phyloP scores from a whole-genome alignment of 2,329 filamentous ascomycete species.

The Parafenestella ontariensis region DNA sequence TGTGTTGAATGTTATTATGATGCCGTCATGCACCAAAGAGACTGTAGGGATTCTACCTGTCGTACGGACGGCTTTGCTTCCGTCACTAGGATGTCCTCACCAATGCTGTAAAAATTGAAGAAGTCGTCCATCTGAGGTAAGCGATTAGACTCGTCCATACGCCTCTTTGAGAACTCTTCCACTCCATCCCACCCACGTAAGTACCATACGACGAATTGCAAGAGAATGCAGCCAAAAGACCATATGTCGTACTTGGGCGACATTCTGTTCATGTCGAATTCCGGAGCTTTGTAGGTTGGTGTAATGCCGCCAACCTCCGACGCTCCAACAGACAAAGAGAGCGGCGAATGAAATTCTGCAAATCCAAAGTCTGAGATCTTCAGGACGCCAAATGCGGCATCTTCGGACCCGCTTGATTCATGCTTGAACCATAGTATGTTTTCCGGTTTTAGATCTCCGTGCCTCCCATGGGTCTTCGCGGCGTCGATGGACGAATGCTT shows the following conservation, averaged over 20 bases:
- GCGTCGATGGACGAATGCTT: not conserved
- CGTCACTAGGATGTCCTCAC: not conserved
- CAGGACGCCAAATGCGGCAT: conserved; percentile 13
- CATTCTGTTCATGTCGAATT: conserved; percentile 37
- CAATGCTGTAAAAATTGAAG: not conserved
- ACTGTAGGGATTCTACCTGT: not conserved
- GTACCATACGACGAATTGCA: conserved; percentile 38
- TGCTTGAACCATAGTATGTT: conserved; percentile 5
- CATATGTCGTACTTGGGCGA: conserved; percentile 47
- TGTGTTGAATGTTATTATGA: not conserved
- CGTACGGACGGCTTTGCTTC: not conserved
- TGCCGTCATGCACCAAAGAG: not conserved
- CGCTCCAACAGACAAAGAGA: conserved; percentile 29
- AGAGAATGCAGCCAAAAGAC: conserved; percentile 35
- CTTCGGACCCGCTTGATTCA: too few relatives aligned
- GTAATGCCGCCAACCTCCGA: conserved; percentile 6
- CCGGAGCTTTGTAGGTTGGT: conserved; percentile 50
- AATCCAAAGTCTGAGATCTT: conserved; percentile 44
- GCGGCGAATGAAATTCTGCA: conserved; percentile 40
- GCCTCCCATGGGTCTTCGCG: not conserved
- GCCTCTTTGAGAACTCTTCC: conserved; percentile 1
- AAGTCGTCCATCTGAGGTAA: not conserved
- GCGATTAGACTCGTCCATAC: not conserved
- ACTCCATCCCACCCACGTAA: conserved; percentile 12
- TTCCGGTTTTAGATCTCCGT: conserved; percentile 10